Conservation (phyloP, 495 filamentous ascomycete genomes). For the Annulohypoxylon nitens region DNA sequence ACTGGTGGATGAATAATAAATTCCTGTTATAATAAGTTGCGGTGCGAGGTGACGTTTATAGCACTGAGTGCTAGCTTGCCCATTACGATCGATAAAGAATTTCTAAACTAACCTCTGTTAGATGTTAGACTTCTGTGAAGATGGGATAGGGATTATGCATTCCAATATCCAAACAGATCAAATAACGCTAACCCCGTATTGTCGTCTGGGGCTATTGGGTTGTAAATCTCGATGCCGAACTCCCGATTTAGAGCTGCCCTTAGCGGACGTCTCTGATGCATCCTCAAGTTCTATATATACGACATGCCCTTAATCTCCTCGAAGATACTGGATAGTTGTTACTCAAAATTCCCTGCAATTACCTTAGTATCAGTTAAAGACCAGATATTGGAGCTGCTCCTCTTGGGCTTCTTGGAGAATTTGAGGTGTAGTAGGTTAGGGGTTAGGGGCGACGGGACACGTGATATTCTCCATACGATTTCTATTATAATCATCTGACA, state of each 20-base stretch:
- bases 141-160: conserved; percentile 7
- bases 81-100: background rate
- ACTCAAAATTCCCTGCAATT: background rate
- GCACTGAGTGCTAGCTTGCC: background rate
- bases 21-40: background rate
- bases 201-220: background rate
- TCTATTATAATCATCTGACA: conserved; percentile 11
- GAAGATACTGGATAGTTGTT: background rate
- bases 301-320: conserved; percentile 17
- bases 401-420: background rate
- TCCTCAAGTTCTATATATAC: conserved; percentile 14
- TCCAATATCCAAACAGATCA: conserved; percentile 3
- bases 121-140: background rate
- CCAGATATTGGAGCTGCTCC: background rate
- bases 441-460: conserved; percentile 11
- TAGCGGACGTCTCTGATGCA: background rate
- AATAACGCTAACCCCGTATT: background rate
- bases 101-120: background rate
- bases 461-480: conserved; percentile 25
- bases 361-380: background rate
- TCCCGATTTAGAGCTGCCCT: background rate
- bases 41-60: background rate
- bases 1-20: background rate
- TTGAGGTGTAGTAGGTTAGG: conserved; percentile 5
- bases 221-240: conserved; percentile 6